A percentile compares a stretch with the other conserved stretches of the same genome.
Evolutionary conservation across 768 basidiomycete species (phyloP).

Genomic region (Clitopilus passeckerianus): DNA sequence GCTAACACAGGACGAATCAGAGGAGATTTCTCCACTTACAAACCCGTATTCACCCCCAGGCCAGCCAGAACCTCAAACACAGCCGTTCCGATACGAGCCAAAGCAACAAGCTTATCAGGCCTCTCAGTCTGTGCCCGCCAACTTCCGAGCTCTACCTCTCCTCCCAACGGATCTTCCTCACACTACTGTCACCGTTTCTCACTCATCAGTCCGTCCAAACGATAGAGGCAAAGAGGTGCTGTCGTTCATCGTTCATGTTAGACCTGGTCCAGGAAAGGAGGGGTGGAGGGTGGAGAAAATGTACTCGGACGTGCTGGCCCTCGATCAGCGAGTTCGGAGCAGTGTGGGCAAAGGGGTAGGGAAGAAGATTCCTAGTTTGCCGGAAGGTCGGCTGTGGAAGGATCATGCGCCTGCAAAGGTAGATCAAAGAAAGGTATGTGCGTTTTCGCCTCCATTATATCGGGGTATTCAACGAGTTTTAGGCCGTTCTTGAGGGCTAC

Average conservation of each 20-base stretch:
- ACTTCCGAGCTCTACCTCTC: constrained; percentile 71
- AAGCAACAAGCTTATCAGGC: constrained; percentile 14
- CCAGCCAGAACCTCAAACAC: constrained; percentile 12
- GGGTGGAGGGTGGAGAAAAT: constrained; percentile 87
- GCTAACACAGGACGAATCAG: constrained; percentile 3
- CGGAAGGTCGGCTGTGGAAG: constrained; percentile 92
- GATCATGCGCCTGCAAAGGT: constrained; percentile 97
- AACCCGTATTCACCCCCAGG: constrained; percentile 15
- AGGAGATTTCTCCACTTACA: constrained; percentile 11
- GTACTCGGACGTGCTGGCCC: constrained; percentile 86
- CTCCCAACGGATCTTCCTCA: constrained; percentile 67
- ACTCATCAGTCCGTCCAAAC: constrained; percentile 83
- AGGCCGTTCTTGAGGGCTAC: constrained; percentile 82
- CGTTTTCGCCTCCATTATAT: background rate
- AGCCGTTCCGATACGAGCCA: constrained; percentile 11
- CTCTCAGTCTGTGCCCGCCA: constrained; percentile 27
- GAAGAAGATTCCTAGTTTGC: constrained; percentile 77
- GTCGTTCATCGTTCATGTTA: constrained; percentile 78
- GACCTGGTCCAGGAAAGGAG: constrained; percentile 67
- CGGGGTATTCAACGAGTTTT: constrained; percentile 1
- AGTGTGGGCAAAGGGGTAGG: constrained; percentile 63
- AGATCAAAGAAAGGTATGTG: constrained; percentile 87
- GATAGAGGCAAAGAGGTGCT: constrained; percentile 90
- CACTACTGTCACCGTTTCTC: constrained; percentile 67
- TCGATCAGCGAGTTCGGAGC: constrained; percentile 75